Evolutionary conservation across 768 basidiomycete species (phyloP).

Genomic region (Suillus decipiens): DNA sequence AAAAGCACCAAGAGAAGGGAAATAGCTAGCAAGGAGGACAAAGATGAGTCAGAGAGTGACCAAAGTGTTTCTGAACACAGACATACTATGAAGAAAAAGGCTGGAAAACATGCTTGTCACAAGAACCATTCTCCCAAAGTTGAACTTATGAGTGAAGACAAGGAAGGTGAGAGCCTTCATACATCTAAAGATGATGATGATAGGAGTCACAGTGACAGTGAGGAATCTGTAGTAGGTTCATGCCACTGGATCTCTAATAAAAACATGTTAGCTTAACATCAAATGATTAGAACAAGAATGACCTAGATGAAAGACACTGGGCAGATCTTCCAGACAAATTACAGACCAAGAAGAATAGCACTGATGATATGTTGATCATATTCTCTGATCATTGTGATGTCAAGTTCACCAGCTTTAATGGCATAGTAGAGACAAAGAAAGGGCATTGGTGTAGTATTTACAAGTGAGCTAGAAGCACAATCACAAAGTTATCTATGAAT

Average conservation of each 20-base stretch:
- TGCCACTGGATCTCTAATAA: too few relatives aligned
- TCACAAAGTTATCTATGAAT: background rate
- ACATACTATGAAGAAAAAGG: background rate
- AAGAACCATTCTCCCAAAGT: background rate
- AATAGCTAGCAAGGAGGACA: too few relatives aligned
- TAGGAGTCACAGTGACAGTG: background rate
- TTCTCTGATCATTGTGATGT: conserved; percentile 1
- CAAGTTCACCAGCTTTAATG: background rate
- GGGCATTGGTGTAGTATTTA: conserved; percentile 1
- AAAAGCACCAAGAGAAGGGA: too few relatives aligned
- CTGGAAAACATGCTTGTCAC: background rate
- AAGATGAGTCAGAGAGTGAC: conserved; percentile 3
- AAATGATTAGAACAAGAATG: background rate
- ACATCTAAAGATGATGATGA: background rate
- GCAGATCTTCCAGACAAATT: background rate
- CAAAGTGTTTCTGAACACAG: background rate
- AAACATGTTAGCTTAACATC: too few relatives aligned
- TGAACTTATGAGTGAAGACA: background rate
- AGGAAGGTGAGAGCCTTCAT: background rate
- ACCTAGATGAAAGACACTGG: background rate
- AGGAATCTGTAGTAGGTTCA: too few relatives aligned
- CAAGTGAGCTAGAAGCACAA: background rate
- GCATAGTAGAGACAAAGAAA: background rate
- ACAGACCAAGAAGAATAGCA: conserved; percentile 4
- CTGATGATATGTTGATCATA: background rate